Evolutionary conservation across 1,139 yeast genomes (phyloP).

Genomic region (Yamadazyma songkhlaensis): DNA sequence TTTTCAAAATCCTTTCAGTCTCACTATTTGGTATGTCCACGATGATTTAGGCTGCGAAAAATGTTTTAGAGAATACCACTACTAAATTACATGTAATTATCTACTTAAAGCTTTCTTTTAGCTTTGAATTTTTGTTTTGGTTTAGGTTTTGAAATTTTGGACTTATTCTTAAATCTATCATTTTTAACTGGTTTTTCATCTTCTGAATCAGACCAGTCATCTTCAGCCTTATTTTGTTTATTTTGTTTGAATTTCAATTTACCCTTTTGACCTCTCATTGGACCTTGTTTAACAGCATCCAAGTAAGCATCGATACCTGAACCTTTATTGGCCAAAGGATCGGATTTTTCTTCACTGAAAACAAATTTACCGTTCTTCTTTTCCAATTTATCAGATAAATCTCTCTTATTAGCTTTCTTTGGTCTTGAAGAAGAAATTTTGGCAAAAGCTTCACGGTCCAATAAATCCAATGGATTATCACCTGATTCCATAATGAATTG

Average conservation of each 20-base stretch:
- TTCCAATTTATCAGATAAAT: conserved; percentile 45
- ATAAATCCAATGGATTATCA: conserved; percentile 84
- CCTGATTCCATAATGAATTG: conserved; percentile 76
- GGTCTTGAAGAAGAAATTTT: conserved; percentile 88
- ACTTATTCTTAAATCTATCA: conserved; percentile 15
- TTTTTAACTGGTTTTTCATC: conserved; percentile 12
- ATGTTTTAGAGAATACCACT: neutral
- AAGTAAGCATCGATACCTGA: conserved; percentile 85
- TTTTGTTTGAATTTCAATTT: conserved; percentile 81
- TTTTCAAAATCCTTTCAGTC: conserved; percentile 7
- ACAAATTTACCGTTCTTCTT: conserved; percentile 56
- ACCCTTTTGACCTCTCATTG: conserved; percentile 88
- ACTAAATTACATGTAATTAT: neutral
- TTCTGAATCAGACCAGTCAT: conserved; percentile 48
- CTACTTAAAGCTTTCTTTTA: conserved; percentile 50
- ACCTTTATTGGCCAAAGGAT: conserved; percentile 46
- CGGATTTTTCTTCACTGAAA: conserved; percentile 41
- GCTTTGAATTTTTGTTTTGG: conserved; percentile 54
- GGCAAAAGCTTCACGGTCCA: conserved; percentile 80
- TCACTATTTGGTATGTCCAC: neutral
- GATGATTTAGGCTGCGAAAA: neutral
- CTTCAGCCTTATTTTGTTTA: conserved; percentile 49
- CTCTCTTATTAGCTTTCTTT: conserved; percentile 46
- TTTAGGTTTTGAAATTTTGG: conserved; percentile 38
- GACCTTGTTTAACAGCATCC: conserved; percentile 90